phyloP scores from a whole-genome alignment of 2,329 filamentous ascomycete genomes.

The Coniochaeta hoffmannii region DNA sequence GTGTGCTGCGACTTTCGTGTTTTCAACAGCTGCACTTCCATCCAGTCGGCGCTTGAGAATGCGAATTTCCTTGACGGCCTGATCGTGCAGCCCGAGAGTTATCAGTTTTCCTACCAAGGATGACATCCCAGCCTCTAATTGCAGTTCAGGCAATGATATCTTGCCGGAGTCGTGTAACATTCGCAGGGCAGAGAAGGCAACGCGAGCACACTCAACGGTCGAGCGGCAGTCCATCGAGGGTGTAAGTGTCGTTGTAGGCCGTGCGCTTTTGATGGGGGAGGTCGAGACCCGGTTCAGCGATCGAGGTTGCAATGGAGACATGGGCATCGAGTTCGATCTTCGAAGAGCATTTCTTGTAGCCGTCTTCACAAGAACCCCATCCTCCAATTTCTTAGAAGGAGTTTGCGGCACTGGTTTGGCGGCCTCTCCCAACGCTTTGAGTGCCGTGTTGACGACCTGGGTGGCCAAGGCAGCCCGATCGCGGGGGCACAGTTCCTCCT shows the following conservation, averaged over 20 bases:
- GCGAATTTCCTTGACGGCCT: slow-evolving; percentile 61
- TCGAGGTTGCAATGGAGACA: slow-evolving; percentile 54
- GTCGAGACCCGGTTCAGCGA: slow-evolving; percentile 54
- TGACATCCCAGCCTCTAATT: slow-evolving; percentile 68
- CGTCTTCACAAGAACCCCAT: slow-evolving; percentile 29
- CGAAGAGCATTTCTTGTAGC: slow-evolving; percentile 34
- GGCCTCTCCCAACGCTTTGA: slow-evolving; percentile 63
- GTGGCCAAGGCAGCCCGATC: slow-evolving; percentile 64
- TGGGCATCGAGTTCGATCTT: slow-evolving; percentile 49
- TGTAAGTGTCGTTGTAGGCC: slow-evolving; percentile 11
- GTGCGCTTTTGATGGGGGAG: slow-evolving; percentile 35
- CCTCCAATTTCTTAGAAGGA: slow-evolving; percentile 21
- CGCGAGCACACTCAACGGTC: slow-evolving; percentile 60
- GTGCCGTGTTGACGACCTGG: slow-evolving; percentile 61
- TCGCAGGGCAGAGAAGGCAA: slow-evolving; percentile 59
- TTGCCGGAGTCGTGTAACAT: slow-evolving; percentile 46
- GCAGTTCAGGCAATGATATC: slow-evolving; percentile 51
- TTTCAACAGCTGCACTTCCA: slow-evolving; percentile 11
- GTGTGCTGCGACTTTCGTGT: slow-evolving; percentile 24
- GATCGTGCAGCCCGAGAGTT: slow-evolving; percentile 54
- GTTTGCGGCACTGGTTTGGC: slow-evolving; percentile 40
- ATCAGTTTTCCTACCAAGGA: slow-evolving; percentile 61
- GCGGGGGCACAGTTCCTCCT: slow-evolving; percentile 39
- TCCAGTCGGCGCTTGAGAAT: slow-evolving; percentile 59
- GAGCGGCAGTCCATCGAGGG: slow-evolving; percentile 41